phyloP scores from a whole-genome alignment of 306 rosid species.

The Betula pendula region DNA sequence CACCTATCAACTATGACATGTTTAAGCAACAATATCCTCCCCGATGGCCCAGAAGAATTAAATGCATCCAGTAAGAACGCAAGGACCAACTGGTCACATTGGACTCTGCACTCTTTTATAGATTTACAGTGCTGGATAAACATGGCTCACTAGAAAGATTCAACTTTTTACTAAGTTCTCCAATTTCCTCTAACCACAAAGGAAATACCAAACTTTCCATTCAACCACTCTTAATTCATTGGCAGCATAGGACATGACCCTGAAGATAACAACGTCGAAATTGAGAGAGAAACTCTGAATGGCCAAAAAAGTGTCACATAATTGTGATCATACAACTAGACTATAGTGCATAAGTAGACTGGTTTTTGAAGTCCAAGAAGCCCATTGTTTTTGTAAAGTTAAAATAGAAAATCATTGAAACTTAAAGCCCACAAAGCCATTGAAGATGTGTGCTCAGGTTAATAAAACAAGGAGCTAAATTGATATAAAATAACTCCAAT shows the following conservation, averaged over 20 bases:
- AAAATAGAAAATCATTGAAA: not conserved
- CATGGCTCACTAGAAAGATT: not conserved
- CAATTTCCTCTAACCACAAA: not conserved
- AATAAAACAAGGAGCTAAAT: not conserved
- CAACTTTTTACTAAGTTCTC: not conserved
- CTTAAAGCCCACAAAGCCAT: too few relatives aligned
- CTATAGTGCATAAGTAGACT: not conserved
- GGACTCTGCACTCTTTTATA: too few relatives aligned
- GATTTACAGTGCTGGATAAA: not conserved
- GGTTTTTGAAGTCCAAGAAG: not conserved
- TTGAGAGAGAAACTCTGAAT: not conserved
- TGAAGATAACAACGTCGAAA: not conserved
- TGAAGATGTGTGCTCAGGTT: not conserved
- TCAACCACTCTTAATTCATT: not conserved
- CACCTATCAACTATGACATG: not conserved
- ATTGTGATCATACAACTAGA: not conserved
- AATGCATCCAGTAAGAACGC: not conserved
- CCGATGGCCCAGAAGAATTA: not conserved
- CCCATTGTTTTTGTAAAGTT: not conserved
- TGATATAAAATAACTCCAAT: not conserved
- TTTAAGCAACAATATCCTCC: not conserved
- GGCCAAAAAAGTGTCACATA: not conserved
- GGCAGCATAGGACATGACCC: not conserved
- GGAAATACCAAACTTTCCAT: constrained; percentile 1
- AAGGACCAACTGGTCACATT: not conserved